Percentiles rank a stretch among this genome's conserved stretches.
Evolutionary conservation across 306 rosid genomes (phyloP).

Genomic region (Calophaca sinica): DNA sequence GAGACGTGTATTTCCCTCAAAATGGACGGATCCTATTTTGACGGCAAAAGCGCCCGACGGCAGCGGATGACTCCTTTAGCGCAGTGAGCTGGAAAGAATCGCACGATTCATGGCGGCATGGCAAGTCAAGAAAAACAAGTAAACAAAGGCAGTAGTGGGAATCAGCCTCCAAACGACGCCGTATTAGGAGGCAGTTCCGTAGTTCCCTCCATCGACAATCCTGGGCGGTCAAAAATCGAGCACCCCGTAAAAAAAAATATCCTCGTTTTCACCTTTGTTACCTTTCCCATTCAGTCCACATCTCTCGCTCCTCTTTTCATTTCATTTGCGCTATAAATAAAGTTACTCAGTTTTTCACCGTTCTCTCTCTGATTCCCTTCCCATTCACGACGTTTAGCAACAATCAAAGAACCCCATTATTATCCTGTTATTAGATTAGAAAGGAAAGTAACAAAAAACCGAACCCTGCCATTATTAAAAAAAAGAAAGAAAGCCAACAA

Average conservation of each 20-base stretch:
- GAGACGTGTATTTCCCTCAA: no score
- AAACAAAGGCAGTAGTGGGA: neutral
- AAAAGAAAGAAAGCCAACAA: no score
- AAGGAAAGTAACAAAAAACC: neutral
- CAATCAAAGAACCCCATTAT: no score
- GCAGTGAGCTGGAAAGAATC: neutral
- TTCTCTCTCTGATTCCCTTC: neutral
- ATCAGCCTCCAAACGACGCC: slow-evolving; percentile 20
- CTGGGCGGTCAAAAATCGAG: neutral
- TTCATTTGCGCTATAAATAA: neutral
- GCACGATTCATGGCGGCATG: slow-evolving; percentile 23
- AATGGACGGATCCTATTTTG: no score
- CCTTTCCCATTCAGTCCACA: neutral
- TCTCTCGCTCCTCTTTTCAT: neutral
- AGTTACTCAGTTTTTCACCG: neutral
- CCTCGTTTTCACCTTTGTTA: neutral
- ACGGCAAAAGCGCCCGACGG: no score
- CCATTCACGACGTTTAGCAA: no score
- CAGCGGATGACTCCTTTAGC: no score
- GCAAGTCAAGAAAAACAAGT: neutral
- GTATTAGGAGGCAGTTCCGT: slow-evolving; percentile 4
- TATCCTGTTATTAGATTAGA: no score
- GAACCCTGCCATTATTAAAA: no score
- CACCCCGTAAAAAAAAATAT: neutral
- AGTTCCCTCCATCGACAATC: slow-evolving; percentile 28